Percentiles rank a stretch among this genome's conserved stretches.
phyloP scores from a whole-genome alignment of 2,329 filamentous ascomycete genomes.

The Fusarium keratoplasticum region DNA sequence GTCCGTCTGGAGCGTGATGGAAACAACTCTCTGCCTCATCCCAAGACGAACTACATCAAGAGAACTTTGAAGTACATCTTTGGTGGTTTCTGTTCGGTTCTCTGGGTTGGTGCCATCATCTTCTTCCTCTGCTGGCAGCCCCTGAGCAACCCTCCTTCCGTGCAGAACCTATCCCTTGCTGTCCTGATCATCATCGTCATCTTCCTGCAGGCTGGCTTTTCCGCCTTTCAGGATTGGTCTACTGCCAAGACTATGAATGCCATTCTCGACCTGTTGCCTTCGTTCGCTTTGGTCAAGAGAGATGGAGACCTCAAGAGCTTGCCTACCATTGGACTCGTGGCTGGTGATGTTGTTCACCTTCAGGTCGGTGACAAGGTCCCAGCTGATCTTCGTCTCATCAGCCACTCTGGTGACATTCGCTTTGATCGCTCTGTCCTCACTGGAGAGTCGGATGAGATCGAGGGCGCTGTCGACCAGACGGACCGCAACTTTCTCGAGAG shows the following conservation, averaged over 20 bases:
- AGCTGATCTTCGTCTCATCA: slow-evolving; percentile 58
- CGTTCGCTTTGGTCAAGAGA: slow-evolving; percentile 57
- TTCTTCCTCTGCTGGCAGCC: slow-evolving; percentile 62
- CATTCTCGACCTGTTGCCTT: slow-evolving; percentile 58
- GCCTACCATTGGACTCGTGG: slow-evolving; percentile 57
- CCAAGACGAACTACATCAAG: slow-evolving; percentile 57
- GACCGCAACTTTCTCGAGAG: slow-evolving; percentile 57
- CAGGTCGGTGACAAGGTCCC: slow-evolving; percentile 61
- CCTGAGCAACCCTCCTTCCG: slow-evolving; percentile 57
- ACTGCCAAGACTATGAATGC: slow-evolving; percentile 60
- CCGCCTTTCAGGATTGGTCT: slow-evolving; percentile 61
- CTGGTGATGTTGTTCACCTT: slow-evolving; percentile 59
- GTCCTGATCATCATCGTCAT: slow-evolving; percentile 61
- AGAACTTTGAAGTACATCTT: slow-evolving; percentile 57
- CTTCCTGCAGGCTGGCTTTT: slow-evolving; percentile 58
- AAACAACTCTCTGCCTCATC: slow-evolving; percentile 54
- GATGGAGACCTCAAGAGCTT: slow-evolving; percentile 56
- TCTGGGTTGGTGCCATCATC: slow-evolving; percentile 60
- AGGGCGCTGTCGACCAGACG: slow-evolving; percentile 54
- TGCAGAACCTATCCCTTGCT: slow-evolving; percentile 58
- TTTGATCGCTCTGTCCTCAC: slow-evolving; percentile 57
- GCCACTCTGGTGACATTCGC: slow-evolving; percentile 55
- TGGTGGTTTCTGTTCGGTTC: slow-evolving; percentile 60
- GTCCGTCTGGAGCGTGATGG: slow-evolving; percentile 54
- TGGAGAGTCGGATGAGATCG: slow-evolving; percentile 56